Conservation (phyloP, 352 stramenopile genomes). For the Elongisporangium prolatum region DNA sequence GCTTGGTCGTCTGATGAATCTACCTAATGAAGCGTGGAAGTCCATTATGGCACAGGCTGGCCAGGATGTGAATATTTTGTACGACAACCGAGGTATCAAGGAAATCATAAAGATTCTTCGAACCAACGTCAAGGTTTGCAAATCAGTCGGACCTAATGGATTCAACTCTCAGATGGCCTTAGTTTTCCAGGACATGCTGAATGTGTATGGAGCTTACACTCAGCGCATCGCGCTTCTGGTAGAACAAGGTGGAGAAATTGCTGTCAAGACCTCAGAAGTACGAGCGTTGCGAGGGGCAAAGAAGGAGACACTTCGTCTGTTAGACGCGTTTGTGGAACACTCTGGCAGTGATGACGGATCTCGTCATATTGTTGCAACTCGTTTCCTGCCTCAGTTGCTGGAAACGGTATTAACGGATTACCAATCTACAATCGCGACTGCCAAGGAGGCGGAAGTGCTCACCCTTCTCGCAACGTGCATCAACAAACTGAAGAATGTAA, state of each 20-base stretch:
- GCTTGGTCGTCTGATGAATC: slow-evolving; percentile 93
- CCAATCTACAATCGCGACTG: slow-evolving; percentile 64
- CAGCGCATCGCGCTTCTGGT: slow-evolving; percentile 93
- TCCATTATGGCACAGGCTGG: slow-evolving; percentile 78
- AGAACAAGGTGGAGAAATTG: slow-evolving; percentile 89
- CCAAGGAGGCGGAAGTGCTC: slow-evolving; percentile 92
- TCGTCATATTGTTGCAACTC: slow-evolving; percentile 82
- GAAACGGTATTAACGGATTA: slow-evolving; percentile 97
- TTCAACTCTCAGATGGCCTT: slow-evolving; percentile 97
- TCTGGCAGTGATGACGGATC: slow-evolving; percentile 60
- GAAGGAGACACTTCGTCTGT: slow-evolving; percentile 94
- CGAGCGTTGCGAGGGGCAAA: slow-evolving; percentile 94
- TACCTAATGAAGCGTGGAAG: slow-evolving; percentile 92
- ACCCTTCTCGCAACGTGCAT: slow-evolving; percentile 95
- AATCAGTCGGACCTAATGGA: slow-evolving; percentile 91
- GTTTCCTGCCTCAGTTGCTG: slow-evolving; percentile 96
- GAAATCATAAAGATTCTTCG: slow-evolving; percentile 98
- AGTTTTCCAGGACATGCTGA: slow-evolving; percentile 99
- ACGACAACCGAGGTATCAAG: slow-evolving; percentile 74
- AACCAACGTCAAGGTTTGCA: slow-evolving; percentile 96
- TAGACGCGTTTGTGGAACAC: slow-evolving; percentile 96
- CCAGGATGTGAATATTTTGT: slow-evolving; percentile 75
- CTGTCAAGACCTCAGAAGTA: slow-evolving; percentile 92
- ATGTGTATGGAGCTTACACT: slow-evolving; percentile 99
- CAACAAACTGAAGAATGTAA: slow-evolving; percentile 93